Evolutionary conservation across 441 rosid genomes (phyloP), one percentile per base, ranked within the genome.

Genomic region (Pelargonium fulgidum): DNA sequence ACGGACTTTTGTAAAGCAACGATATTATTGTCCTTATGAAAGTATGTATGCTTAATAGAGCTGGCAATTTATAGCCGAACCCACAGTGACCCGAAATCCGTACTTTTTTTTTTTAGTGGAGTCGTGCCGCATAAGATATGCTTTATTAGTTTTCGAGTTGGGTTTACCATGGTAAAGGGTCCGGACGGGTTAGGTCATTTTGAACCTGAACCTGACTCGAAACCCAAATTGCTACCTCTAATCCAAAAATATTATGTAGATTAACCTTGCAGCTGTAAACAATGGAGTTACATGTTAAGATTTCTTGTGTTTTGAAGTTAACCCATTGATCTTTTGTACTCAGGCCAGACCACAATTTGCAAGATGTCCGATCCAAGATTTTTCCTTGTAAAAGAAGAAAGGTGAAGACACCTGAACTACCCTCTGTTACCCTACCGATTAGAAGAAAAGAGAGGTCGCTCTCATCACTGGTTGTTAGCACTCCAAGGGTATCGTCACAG

Each of bases 361-460:
- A 86, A 81, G 93, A 88, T 73, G 79, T 88, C 72, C 82, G 87
- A 73, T 79, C 87, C 68, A 88, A 80, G 81, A 73, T 88, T 47
- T 88, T 88, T 76, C 86, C 91, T 74, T 69, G 73, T 13, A 84
- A 66, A 71, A 72, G 81, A 73, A 78, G 78, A 76, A 84, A 80
- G 64, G 82, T 78, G 48, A 75, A 71, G 73, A 80, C 80, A 48
- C 77, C 84, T 62, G 86, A 75, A 70, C 64, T 75, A 45, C 78
- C 86, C 44, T 76, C 85, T 0, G 73, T 77, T 70, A 39, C 83
- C 65, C 71, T 86, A 70, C 84, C 85, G 44, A 77, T 81, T 65
- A 82, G 83, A 80, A 88, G 91, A 78, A 88, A 88, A 77, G 93
- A 88, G 80, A 82, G 91, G 76, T 88, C 93, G 14, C 83, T 88